A percentile compares a stretch with the other conserved stretches of the same genome.
These are phyloP conservation scores for Gomphus bonarii DNA, from an alignment of 1,284 basidiomycete species.

Conservation along the genomic window DNA sequence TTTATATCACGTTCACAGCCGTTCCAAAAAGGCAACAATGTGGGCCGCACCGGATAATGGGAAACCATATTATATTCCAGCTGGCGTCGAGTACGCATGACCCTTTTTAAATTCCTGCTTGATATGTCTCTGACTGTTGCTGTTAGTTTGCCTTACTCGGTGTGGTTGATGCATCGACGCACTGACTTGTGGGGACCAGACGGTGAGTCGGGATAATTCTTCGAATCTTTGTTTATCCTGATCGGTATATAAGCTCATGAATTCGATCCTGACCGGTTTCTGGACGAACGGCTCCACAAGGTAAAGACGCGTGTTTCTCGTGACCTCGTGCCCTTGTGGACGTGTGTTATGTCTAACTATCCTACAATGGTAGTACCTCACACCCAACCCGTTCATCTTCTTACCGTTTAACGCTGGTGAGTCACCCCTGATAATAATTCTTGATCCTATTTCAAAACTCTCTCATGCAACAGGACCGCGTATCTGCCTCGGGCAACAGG, in stretches of 20 bases:
- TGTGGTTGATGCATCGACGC: slow-evolving; percentile 52
- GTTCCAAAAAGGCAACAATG: slow-evolving; percentile 29
- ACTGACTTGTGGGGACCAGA: slow-evolving; percentile 59
- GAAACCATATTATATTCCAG: slow-evolving; percentile 43
- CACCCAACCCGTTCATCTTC: slow-evolving; percentile 21
- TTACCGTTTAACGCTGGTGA: slow-evolving; percentile 36
- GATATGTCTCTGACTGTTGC: neutral
- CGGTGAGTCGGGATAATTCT: slow-evolving; percentile 17
- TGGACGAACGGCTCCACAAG: slow-evolving; percentile 11
- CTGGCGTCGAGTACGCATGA: slow-evolving; percentile 33
- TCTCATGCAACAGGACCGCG: slow-evolving; percentile 21
- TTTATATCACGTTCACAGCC: slow-evolving; percentile 14
- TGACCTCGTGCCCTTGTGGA: neutral
- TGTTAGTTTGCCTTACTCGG: slow-evolving; percentile 30
- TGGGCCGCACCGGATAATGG: slow-evolving; percentile 33
- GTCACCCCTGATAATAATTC: neutral
- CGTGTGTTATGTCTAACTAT: neutral
- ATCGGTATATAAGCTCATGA: slow-evolving; percentile 1
- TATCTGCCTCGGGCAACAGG: slow-evolving; percentile 38
- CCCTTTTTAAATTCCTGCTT: neutral
- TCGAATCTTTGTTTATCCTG: neutral
- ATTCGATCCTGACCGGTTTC: slow-evolving; percentile 18
- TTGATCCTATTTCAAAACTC: neutral
- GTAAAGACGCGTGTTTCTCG: neutral
- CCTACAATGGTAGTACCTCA: slow-evolving; percentile 8